These are phyloP conservation scores for Groenewaldozyma salmanticensis DNA, from an alignment of 805 yeast species.

Conservation along the genomic window DNA sequence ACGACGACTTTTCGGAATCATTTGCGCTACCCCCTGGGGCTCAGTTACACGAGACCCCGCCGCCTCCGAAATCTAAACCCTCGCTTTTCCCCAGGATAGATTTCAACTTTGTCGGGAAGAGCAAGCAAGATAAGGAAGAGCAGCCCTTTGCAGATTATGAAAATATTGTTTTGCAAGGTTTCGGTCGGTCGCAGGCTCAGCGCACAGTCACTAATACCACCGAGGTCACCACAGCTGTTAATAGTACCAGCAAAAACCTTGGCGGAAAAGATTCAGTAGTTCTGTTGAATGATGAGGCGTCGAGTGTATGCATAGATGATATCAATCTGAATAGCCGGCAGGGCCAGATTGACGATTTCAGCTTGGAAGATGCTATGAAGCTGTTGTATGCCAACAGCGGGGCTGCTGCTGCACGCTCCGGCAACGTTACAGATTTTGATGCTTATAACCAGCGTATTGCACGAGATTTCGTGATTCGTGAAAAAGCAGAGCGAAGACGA, in stretches of 20 bases:
- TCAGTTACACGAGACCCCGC: neutral
- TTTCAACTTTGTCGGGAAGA: neutral
- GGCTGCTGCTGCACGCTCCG: neutral
- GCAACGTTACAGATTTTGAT: slow-evolving; percentile 21
- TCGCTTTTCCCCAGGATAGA: neutral
- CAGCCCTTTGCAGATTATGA: neutral
- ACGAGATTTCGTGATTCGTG: slow-evolving; percentile 16
- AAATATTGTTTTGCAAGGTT: too few relatives aligned
- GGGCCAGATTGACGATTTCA: slow-evolving; percentile 5
- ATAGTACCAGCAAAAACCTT: too few relatives aligned
- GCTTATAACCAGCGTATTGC: slow-evolving; percentile 22
- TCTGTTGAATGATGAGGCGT: slow-evolving; percentile 22
- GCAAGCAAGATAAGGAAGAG: too few relatives aligned
- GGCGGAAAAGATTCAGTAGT: slow-evolving; percentile 3
- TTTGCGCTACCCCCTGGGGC: too few relatives aligned
- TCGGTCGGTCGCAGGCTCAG: too few relatives aligned
- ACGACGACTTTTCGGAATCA: too few relatives aligned
- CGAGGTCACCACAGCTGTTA: too few relatives aligned
- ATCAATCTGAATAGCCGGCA: slow-evolving; percentile 18
- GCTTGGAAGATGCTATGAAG: slow-evolving; percentile 18
- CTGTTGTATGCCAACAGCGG: slow-evolving; percentile 10
- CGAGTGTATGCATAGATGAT: slow-evolving; percentile 24
- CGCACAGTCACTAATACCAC: too few relatives aligned
- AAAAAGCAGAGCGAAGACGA: slow-evolving; percentile 9
- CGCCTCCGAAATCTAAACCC: neutral